Base-by-base conservation (phyloP, 345 rosid species). In the Citrus reticulata region DNA sequence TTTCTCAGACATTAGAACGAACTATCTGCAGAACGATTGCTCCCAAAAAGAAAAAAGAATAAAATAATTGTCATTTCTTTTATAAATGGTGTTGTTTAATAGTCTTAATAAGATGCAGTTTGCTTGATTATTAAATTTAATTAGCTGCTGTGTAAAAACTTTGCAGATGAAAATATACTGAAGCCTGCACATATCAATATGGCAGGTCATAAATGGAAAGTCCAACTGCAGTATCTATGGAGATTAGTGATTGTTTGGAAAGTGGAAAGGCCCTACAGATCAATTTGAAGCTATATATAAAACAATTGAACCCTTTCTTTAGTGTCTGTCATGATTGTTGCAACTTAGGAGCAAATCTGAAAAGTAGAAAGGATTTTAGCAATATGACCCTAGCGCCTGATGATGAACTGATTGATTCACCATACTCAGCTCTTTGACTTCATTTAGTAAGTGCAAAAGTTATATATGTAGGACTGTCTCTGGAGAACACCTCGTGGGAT, bases 191-290 rank as follows among this genome's bases (percentile, higher is more conserved):
- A 73, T 78, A 70, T 73, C 59, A 77, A 68, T 78, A 55, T 82
- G 63, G 71, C 54, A 24, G 78, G 61, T 67, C 32, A 65, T 58
- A 77, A 66, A n/a, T 74, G 75, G 75, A 68, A 59, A 74, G 69
- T 57, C 63, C 70, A 30, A 24, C 59, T 19, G 55, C 65, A 4
- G 29, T 63, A 35, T 64, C 70, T 65, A n/a, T 62, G 65, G 76
- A 62, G 73, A 64, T 30, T 81, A 49, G 25, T 81, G 34, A 35
- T 59, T 77, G 61, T 65, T 81, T 72, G 74, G 67, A 77, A 77
- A 72, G 20, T 66, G 74, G 35, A 65, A 34, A 37, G 61, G 70
- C 42, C 65, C 54, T 35, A 35, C 64, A n/a, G 25, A 20, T 75
- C 46, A n/a, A 29, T 75, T 62, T 63, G n/a, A 37, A 46, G 35